Evolutionary conservation across 73 alveolate species (phyloP).

Genomic region (Paramecium pentaurelia): DNA sequence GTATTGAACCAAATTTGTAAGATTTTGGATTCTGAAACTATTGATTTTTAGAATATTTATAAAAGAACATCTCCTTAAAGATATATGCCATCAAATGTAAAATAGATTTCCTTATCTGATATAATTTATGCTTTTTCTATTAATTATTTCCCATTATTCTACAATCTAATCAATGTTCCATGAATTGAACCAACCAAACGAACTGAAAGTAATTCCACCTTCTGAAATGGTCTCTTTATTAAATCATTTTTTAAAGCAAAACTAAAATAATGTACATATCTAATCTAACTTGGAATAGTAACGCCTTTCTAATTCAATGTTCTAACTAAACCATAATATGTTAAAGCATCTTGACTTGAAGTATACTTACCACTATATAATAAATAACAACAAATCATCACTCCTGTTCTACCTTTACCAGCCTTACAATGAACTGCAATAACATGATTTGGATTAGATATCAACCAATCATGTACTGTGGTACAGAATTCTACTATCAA

Average conservation of each 20-base stretch:
- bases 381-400: constrained; percentile 88
- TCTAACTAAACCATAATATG: constrained; percentile 86
- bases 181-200: constrained; percentile 17
- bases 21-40: not conserved
- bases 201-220: not conserved
- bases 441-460: constrained; percentile 65
- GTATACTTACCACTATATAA: constrained; percentile 74
- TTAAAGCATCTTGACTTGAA: constrained; percentile 84
- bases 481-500: constrained; percentile 33
- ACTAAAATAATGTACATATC: constrained; percentile 51
- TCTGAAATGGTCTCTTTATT: not conserved
- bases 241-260: not conserved
- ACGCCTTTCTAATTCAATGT: constrained; percentile 68
- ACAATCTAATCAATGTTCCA: not conserved
- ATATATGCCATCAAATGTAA: not conserved
- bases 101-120: not conserved
- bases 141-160: not conserved
- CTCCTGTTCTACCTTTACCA: constrained; percentile 99
- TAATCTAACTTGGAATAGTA: constrained; percentile 55
- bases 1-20: constrained; percentile 49
- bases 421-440: constrained; percentile 98
- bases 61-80: constrained; percentile 34
- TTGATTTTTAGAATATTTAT: constrained; percentile 45
- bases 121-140: not conserved
- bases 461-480: constrained; percentile 12